A percentile compares a stretch with the other conserved stretches of the same genome.
Evolutionary conservation across 352 stramenopile genomes (phyloP).

Genomic region (Phytophthora europaea): DNA sequence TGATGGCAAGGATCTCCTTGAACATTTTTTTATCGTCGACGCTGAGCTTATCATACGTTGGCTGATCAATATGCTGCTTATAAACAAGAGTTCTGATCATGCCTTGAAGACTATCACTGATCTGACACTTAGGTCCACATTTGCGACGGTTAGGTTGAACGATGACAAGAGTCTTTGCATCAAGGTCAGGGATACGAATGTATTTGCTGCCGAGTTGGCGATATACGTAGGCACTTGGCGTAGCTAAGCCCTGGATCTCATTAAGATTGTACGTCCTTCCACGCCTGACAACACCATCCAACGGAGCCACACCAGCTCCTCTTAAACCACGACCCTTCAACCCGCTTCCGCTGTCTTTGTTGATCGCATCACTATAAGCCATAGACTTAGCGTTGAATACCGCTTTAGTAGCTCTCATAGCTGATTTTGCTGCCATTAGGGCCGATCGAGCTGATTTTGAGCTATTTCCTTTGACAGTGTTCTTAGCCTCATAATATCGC

Average conservation of each 20-base stretch:
- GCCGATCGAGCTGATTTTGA: slow-evolving; percentile 6
- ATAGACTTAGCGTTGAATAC: slow-evolving; percentile 4
- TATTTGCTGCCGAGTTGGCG: slow-evolving; percentile 19
- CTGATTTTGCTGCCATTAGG: slow-evolving; percentile 9
- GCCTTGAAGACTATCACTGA: slow-evolving; percentile 8
- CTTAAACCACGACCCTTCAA: neutral
- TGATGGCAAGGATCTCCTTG: neutral
- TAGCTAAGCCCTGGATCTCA: slow-evolving; percentile 23
- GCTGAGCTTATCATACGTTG: neutral
- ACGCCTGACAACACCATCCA: slow-evolving; percentile 2
- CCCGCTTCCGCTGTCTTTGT: neutral
- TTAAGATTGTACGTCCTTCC: slow-evolving; percentile 25
- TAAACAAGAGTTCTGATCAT: slow-evolving; percentile 10
- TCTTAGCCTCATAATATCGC: neutral
- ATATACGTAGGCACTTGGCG: slow-evolving; percentile 13
- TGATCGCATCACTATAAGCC: neutral
- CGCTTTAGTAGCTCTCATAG: slow-evolving; percentile 11
- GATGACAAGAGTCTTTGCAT: slow-evolving; percentile 13
- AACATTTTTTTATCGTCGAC: neutral
- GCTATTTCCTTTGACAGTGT: neutral
- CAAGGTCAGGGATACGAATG: slow-evolving; percentile 25
- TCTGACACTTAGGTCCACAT: slow-evolving; percentile 8
- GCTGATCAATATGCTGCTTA: neutral
- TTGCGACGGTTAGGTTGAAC: slow-evolving; percentile 14
- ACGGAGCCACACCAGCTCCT: neutral